Conservation (phyloP, 2,329 filamentous ascomycete species). For the Neofusicoccum sp. region DNA sequence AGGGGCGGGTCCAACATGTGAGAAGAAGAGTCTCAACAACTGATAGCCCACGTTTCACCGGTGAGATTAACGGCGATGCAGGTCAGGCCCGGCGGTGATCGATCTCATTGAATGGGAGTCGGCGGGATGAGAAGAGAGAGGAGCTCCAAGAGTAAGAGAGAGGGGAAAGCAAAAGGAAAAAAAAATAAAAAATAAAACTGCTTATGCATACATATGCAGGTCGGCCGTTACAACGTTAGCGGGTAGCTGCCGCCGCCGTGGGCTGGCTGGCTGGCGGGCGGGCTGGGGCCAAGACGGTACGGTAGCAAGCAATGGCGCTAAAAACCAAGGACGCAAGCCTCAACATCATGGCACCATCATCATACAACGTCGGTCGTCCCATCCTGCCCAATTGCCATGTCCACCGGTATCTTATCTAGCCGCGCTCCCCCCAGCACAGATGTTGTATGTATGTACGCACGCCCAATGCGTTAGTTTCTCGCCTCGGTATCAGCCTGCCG, state of each 20-base stretch:
- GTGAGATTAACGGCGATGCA: background rate
- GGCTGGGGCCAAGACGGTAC: background rate
- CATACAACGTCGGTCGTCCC: too few relatives aligned
- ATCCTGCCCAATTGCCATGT: too few relatives aligned
- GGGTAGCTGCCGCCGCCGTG: background rate
- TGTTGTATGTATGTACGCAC: too few relatives aligned
- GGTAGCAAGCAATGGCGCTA: too few relatives aligned
- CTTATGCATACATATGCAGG: background rate
- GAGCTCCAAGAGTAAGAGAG: background rate
- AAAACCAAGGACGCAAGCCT: too few relatives aligned
- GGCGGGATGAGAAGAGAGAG: background rate
- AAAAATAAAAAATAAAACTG: background rate
- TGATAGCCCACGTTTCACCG: background rate
- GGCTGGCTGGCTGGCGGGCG: background rate
- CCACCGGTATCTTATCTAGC: too few relatives aligned
- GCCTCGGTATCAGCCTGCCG: too few relatives aligned
- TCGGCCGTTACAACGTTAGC: conserved; percentile 1
- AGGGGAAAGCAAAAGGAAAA: background rate
- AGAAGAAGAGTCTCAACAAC: background rate
- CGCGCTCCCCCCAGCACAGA: too few relatives aligned
- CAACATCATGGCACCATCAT: too few relatives aligned
- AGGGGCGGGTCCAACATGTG: background rate
- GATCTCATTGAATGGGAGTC: background rate
- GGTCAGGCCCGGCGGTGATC: background rate
- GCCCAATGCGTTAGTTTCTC: too few relatives aligned